phyloP scores from a whole-genome alignment of 352 stramenopile species.

The Phytopythium boreale region DNA sequence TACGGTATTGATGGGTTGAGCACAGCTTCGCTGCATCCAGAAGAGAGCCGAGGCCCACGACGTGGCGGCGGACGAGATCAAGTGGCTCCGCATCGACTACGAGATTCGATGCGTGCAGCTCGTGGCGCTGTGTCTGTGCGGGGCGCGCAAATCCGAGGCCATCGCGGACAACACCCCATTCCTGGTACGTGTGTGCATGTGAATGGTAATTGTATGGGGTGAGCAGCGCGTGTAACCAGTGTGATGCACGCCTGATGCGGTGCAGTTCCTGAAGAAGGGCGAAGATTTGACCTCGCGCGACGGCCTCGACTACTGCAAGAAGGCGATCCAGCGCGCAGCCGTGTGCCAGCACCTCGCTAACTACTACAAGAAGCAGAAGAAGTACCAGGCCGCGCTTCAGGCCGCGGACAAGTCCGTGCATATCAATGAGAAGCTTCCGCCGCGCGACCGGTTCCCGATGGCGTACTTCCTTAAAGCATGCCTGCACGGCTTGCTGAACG shows the following conservation, averaged over 20 bases:
- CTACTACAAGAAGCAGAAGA: constrained; percentile 80
- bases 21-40: constrained; percentile 59
- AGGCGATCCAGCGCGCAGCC: constrained; percentile 46
- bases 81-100: constrained; percentile 69
- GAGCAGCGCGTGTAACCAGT: background rate
- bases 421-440: constrained; percentile 55
- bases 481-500: constrained; percentile 50
- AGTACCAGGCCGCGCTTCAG: constrained; percentile 63
- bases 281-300: constrained; percentile 57
- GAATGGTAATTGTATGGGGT: background rate
- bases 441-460: constrained; percentile 52
- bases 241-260: background rate
- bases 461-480: constrained; percentile 61
- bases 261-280: constrained; percentile 60
- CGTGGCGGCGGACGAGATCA: constrained; percentile 50
- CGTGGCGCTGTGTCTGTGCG: constrained; percentile 64
- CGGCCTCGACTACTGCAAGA: constrained; percentile 67
- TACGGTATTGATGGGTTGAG: background rate
- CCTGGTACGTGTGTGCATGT: constrained; percentile 27
- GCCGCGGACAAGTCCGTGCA: constrained; percentile 51
- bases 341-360: constrained; percentile 65
- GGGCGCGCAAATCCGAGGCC: constrained; percentile 42
- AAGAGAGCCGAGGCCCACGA: constrained; percentile 50
- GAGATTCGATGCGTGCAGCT: constrained; percentile 74
- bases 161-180: constrained; percentile 57